A percentile compares a stretch with the other conserved stretches of the same genome.
Evolutionary conservation across 179 eudicot genomes (phyloP).

Genomic region (Beta corolliflora): DNA sequence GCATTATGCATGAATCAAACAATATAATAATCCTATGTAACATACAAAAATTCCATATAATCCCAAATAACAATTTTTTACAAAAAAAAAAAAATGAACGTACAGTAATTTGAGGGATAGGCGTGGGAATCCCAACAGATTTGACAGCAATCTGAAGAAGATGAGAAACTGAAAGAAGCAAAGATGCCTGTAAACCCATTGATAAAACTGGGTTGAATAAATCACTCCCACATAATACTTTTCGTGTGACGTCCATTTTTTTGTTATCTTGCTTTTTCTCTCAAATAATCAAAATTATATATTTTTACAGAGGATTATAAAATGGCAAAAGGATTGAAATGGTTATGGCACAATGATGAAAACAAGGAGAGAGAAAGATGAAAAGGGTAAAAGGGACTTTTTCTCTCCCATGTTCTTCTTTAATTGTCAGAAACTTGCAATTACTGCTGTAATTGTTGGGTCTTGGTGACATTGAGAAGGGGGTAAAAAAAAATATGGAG

Average conservation of each 20-base stretch:
- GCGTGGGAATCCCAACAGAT: slow-evolving; percentile 64
- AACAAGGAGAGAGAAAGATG: neutral
- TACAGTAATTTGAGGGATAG: slow-evolving; percentile 73
- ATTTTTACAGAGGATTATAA: neutral
- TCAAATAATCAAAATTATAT: neutral
- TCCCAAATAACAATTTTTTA: neutral
- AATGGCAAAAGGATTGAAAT: neutral
- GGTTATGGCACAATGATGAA: neutral
- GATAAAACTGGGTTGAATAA: slow-evolving; percentile 67
- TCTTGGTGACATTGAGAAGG: slow-evolving; percentile 20
- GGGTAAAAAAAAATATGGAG: slow-evolving; percentile 20
- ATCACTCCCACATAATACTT: slow-evolving; percentile 46
- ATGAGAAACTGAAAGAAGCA: slow-evolving; percentile 64
- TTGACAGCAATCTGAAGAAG: slow-evolving; percentile 60
- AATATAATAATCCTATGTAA: neutral
- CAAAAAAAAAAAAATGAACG: slow-evolving; percentile 24
- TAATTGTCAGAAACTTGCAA: neutral
- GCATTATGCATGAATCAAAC: too few relatives aligned
- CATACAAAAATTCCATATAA: neutral
- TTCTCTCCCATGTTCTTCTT: slow-evolving; percentile 21
- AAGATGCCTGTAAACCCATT: slow-evolving; percentile 62
- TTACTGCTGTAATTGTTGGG: neutral
- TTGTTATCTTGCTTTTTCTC: neutral
- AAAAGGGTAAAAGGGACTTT: slow-evolving; percentile 3
- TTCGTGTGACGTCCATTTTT: slow-evolving; percentile 42